Percentiles rank a stretch among this genome's conserved stretches.
Evolutionary conservation across 805 yeast genomes (phyloP).

Genomic region (Sugiyamaella marilandica): DNA sequence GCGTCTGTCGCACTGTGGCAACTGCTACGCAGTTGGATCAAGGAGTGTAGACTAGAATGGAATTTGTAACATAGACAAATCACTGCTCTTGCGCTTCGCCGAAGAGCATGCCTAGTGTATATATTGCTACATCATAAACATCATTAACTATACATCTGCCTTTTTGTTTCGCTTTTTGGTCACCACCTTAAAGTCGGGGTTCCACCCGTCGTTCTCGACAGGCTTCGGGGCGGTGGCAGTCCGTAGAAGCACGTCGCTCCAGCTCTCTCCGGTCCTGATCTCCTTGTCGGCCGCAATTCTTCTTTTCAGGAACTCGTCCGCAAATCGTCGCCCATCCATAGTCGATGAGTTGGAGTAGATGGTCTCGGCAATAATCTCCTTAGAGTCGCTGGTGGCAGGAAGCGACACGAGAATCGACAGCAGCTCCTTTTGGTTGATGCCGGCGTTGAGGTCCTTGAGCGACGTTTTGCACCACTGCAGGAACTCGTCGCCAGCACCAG

Average conservation of each 20-base stretch:
- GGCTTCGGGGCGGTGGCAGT: slow-evolving; percentile 29
- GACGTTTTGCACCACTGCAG: slow-evolving; percentile 37
- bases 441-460: slow-evolving; percentile 54
- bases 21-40: too few species aligned
- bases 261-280: slow-evolving; percentile 46
- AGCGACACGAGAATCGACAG: slow-evolving; percentile 73
- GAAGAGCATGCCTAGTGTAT: not conserved
- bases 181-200: slow-evolving; percentile 54
- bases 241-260: slow-evolving; percentile 65
- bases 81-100: too few species aligned
- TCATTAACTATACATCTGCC: not conserved
- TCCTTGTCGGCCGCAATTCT: slow-evolving; percentile 64
- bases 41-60: too few species aligned
- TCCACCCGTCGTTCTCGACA: slow-evolving; percentile 33
- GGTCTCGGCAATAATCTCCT: slow-evolving; percentile 86
- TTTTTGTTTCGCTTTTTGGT: slow-evolving; percentile 51
- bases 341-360: slow-evolving; percentile 82
- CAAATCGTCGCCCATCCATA: slow-evolving; percentile 93
- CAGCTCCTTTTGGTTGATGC: slow-evolving; percentile 74
- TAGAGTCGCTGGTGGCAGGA: slow-evolving; percentile 69
- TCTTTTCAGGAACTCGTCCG: slow-evolving; percentile 79
- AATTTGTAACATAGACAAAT: too few species aligned
- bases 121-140: slow-evolving; percentile 1
- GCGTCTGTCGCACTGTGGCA: too few species aligned
- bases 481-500: slow-evolving; percentile 31